phyloP scores from a whole-genome alignment of 306 rosid genomes.

The Luffa acutangula region DNA sequence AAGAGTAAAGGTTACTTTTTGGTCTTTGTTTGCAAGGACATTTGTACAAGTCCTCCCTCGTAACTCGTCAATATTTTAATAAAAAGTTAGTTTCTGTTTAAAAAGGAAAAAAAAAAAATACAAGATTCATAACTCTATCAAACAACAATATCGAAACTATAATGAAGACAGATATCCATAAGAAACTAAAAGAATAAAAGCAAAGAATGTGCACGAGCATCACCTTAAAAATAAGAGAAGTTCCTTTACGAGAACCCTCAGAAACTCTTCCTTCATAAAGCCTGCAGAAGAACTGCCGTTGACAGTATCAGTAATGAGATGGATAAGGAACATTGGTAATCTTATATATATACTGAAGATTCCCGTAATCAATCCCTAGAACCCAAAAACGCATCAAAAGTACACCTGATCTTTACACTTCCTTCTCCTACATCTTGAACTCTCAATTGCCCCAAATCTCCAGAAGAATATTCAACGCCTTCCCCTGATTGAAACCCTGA shows the following conservation, averaged over 20 bases:
- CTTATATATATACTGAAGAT: not conserved
- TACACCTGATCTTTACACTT: constrained; percentile 68
- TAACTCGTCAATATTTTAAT: too few relatives aligned
- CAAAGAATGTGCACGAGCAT: not conserved
- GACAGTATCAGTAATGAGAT: constrained; percentile 35
- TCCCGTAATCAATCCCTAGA: not conserved
- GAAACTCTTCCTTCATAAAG: constrained; percentile 92
- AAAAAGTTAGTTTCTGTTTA: not conserved
- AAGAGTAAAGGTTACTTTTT: not conserved
- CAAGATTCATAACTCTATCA: not conserved
- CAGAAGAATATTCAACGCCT: constrained; percentile 32
- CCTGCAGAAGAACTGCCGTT: constrained; percentile 60
- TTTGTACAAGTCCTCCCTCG: too few relatives aligned
- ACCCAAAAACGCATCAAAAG: not conserved
- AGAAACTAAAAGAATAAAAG: not conserved
- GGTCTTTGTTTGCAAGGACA: too few relatives aligned
- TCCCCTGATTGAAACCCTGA: constrained; percentile 33
- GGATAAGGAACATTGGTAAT: not conserved
- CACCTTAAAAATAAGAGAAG: constrained; percentile 75
- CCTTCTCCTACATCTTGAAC: constrained; percentile 91
- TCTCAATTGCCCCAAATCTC: constrained; percentile 44
- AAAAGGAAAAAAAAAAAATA: not conserved
- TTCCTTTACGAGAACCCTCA: constrained; percentile 59
- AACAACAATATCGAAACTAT: not conserved
- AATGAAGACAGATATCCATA: not conserved